Evolutionary conservation across 140 eudicot genomes (phyloP).

Genomic region (Erigeron philadelphicus): DNA sequence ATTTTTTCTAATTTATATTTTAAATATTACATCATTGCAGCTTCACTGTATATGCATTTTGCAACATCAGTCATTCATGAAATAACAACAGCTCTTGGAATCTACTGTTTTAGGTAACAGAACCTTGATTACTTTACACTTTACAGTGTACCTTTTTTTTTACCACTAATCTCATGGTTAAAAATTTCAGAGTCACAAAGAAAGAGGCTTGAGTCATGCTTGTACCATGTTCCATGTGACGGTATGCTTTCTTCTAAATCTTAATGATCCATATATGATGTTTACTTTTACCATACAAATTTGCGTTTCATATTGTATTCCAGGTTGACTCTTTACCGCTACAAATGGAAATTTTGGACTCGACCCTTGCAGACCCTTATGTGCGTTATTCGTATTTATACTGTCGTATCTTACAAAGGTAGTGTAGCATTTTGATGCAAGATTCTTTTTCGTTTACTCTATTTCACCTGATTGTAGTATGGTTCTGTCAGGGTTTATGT

Average conservation of each 20-base stretch:
- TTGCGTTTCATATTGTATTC: not conserved
- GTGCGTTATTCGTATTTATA: slow-evolving; percentile 7
- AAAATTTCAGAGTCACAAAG: slow-evolving; percentile 65
- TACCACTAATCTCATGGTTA: slow-evolving; percentile 6
- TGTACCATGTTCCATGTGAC: slow-evolving; percentile 6
- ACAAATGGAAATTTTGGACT: not conserved
- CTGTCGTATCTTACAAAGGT: slow-evolving; percentile 12
- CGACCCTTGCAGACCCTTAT: slow-evolving; percentile 3
- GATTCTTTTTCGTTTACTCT: not conserved
- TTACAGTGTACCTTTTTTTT: not conserved
- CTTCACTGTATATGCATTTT: slow-evolving; percentile 69
- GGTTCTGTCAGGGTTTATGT: not conserved
- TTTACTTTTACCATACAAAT: slow-evolving; percentile 16
- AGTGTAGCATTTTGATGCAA: slow-evolving; percentile 24
- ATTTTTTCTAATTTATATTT: not conserved
- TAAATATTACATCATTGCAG: slow-evolving; percentile 25
- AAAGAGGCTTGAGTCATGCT: slow-evolving; percentile 63
- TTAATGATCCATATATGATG: slow-evolving; percentile 3
- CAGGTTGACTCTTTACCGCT: slow-evolving; percentile 8
- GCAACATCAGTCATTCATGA: slow-evolving; percentile 88
- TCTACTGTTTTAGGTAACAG: slow-evolving; percentile 86
- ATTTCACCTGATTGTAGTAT: not conserved
- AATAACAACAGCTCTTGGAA: slow-evolving; percentile 89
- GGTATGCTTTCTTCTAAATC: slow-evolving; percentile 21
- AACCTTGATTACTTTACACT: slow-evolving; percentile 3